Evolutionary conservation across 805 yeast genomes (phyloP).

Genomic region (Citeromyces matritensis): DNA sequence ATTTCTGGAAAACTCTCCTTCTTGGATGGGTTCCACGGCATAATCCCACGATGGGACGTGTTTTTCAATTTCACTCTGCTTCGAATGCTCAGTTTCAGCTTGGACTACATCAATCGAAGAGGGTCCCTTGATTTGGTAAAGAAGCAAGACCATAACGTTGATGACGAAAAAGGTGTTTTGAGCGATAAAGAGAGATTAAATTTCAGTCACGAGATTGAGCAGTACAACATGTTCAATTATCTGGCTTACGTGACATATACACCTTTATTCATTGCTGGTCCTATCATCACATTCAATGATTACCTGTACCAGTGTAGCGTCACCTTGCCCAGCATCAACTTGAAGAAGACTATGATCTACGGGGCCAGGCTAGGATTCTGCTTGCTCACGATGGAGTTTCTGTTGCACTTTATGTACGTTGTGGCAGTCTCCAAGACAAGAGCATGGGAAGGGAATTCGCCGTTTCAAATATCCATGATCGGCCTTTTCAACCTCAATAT

Average conservation of each 20-base stretch:
- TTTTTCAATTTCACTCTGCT: conserved; percentile 82
- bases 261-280: conserved; percentile 92
- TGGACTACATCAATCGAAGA: conserved; percentile 49
- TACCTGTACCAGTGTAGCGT: conserved; percentile 58
- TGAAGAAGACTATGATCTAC: conserved; percentile 39
- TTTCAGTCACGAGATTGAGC: conserved; percentile 43
- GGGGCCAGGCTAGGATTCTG: conserved; percentile 59
- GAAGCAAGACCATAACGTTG: conserved; percentile 2
- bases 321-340: conserved; percentile 43
- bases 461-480: conserved; percentile 90
- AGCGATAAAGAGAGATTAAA: conserved; percentile 53
- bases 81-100: conserved; percentile 68
- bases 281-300: conserved; percentile 86
- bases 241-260: conserved; percentile 69
- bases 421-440: conserved; percentile 83
- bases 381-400: conserved; percentile 74
- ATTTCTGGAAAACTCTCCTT: conserved; percentile 24
- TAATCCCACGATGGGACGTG: conserved; percentile 90
- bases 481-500: conserved; percentile 82
- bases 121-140: conserved; percentile 2
- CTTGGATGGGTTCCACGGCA: conserved; percentile 59
- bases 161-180: conserved; percentile 10
- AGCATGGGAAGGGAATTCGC: conserved; percentile 83
- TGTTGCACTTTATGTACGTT: conserved; percentile 80
- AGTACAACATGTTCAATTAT: conserved; percentile 52